Evolutionary conservation across 768 basidiomycete genomes (phyloP), one percentile per base, ranked within the genome.

Genomic region (Sporobolomyces roseus): DNA sequence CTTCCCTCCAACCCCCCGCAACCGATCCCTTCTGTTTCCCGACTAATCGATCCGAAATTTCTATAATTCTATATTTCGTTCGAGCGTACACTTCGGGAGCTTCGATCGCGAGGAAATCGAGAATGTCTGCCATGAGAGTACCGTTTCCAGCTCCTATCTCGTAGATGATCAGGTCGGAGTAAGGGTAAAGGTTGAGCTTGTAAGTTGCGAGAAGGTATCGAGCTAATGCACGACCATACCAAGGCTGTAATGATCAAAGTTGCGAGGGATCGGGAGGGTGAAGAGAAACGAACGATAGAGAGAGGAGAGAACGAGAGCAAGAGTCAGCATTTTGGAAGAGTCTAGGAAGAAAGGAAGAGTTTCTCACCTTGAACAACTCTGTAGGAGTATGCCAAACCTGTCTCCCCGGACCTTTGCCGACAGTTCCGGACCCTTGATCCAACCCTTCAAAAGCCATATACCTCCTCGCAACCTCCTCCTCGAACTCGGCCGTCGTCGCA

Each of bases 351-450:
- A 13, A 77, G n/a, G n/a, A n/a, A n/a, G n/a, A n/a, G n/a, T n/a
- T n/a, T n/a, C 83, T 58, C 75, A 93, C 96, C 85, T 93, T 92
- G 83, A 99, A 97, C 35, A 99, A 79, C 77, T 98, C 96, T 0
- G 92, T 94, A 1, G 96, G 96, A 2, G 96, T 99, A 79, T 99
- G 96, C 96, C 96, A 99, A 61, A 99, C 81, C 80, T 99, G 94
- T 75, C 85, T 84, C 9, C 92, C 90, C 27, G 87, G 87, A 14
- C 88, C 88, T 43, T 85, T 82, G 29, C 60, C 65, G 79, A 80
- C 70, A 13, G 53, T 56, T 32, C 61, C 38, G 54, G 55, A 27
- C 55, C 48, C 25, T 35, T 58, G 17, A 60, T 81, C 79, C 21
- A 56, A 23, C 2, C 67, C 62, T 25, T 88, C 88, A 75, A 90